Conservation (phyloP, 1,284 basidiomycete genomes). For the Rugosomyces carneus region DNA sequence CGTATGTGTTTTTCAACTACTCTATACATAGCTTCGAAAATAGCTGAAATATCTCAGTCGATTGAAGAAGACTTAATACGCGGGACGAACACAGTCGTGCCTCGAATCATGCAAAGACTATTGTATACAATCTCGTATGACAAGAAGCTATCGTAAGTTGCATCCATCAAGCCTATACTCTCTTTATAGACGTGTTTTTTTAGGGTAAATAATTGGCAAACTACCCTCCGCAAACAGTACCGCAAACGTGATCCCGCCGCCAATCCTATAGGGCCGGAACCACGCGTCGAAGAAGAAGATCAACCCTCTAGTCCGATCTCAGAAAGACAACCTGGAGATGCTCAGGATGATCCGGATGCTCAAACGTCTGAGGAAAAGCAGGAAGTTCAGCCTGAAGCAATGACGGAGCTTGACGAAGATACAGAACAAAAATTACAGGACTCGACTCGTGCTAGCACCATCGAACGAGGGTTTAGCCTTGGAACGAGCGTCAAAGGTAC, state of each 20-base stretch:
- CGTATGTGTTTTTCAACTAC: conserved; percentile 27
- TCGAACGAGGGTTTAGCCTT: conserved; percentile 15
- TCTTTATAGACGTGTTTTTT: conserved; percentile 13
- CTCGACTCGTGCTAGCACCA: conserved; percentile 14
- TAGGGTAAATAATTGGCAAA: conserved; percentile 74
- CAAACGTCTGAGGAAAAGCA: neutral
- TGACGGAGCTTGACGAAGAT: conserved; percentile 11
- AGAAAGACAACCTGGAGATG: conserved; percentile 7
- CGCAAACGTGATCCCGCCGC: conserved; percentile 58
- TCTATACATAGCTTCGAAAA: conserved; percentile 9
- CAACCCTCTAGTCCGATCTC: conserved; percentile 12
- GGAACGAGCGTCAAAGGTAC: conserved; percentile 11
- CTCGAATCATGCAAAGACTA: conserved; percentile 68
- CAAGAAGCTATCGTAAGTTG: conserved; percentile 67
- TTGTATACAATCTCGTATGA: conserved; percentile 73
- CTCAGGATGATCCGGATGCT: neutral
- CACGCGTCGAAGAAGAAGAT: conserved; percentile 21
- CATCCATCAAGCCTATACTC: conserved; percentile 13
- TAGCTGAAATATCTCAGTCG: conserved; percentile 39
- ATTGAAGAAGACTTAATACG: conserved; percentile 69
- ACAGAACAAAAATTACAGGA: conserved; percentile 6
- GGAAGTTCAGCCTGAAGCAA: neutral
- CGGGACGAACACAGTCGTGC: conserved; percentile 53
- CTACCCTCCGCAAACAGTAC: conserved; percentile 65
- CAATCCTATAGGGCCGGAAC: conserved; percentile 64